Conservation (phyloP, 768 basidiomycete genomes). For the Leccinum ochraceum region DNA sequence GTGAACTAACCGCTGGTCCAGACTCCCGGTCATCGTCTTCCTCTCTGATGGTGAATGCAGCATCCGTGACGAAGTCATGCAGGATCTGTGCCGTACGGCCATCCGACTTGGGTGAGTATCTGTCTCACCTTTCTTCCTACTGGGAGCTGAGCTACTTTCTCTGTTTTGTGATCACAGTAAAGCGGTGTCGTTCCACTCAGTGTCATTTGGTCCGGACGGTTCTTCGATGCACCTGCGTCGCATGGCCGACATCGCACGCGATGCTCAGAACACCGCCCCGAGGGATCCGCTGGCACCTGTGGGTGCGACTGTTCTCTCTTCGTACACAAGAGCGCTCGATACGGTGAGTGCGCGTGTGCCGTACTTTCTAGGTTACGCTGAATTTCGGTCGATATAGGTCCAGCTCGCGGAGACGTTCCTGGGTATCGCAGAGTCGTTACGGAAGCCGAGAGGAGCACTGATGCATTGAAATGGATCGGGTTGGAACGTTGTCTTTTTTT, state of each 20-base stretch:
- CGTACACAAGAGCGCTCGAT: slow-evolving; percentile 51
- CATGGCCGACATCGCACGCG: slow-evolving; percentile 53
- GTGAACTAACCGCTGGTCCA: neutral
- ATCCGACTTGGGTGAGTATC: slow-evolving; percentile 44
- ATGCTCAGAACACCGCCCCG: slow-evolving; percentile 47
- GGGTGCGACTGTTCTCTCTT: slow-evolving; percentile 39
- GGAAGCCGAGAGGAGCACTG: slow-evolving; percentile 54
- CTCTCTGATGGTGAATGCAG: slow-evolving; percentile 49
- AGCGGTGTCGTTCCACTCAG: slow-evolving; percentile 56
- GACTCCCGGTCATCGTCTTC: slow-evolving; percentile 40
- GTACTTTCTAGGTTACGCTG: no score
- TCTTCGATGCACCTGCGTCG: slow-evolving; percentile 35
- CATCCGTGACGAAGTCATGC: slow-evolving; percentile 38
- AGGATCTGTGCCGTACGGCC: slow-evolving; percentile 44
- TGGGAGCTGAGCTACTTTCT: neutral
- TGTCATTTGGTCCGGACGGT: slow-evolving; percentile 49
- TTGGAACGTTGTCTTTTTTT: neutral
- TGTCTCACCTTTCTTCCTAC: neutral
- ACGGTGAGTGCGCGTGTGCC: slow-evolving; percentile 39
- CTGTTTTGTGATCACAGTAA: slow-evolving; percentile 36
- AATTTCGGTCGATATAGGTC: slow-evolving; percentile 38
- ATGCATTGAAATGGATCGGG: slow-evolving; percentile 28
- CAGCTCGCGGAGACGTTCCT: slow-evolving; percentile 59
- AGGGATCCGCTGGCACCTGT: slow-evolving; percentile 39
- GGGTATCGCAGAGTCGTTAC: slow-evolving; percentile 56